These are phyloP conservation scores for Rickenella mellea DNA, from an alignment of 768 basidiomycete genomes.

Conservation along the genomic window DNA sequence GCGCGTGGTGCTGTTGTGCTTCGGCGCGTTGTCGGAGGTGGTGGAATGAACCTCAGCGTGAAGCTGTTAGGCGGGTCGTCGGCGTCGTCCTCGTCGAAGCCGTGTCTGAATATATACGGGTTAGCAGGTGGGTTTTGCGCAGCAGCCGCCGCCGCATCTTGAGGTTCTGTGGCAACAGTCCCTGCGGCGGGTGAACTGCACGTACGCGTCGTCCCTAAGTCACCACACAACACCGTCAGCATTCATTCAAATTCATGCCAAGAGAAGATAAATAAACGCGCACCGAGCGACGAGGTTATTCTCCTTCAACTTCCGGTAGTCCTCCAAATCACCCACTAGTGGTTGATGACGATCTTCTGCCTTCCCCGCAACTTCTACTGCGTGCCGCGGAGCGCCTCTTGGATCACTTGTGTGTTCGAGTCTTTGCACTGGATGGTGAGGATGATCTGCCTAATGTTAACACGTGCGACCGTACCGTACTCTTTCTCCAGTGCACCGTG, in stretches of 20 bases:
- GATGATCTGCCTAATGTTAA: constrained; percentile 96
- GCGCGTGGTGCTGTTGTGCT: too few species aligned
- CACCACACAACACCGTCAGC: constrained; percentile 9
- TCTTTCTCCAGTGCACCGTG: constrained; percentile 99
- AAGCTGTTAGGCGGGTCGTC: too few species aligned
- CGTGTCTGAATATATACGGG: too few species aligned
- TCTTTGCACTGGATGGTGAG: constrained; percentile 90
- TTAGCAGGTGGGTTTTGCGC: too few species aligned
- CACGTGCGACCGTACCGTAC: constrained; percentile 91
- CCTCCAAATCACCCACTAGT: constrained; percentile 95
- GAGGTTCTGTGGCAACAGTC: constrained; percentile 77
- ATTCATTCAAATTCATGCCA: constrained; percentile 1
- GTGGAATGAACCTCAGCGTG: too few species aligned
- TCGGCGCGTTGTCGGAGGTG: too few species aligned
- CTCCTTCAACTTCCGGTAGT: constrained; percentile 82
- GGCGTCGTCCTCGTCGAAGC: too few species aligned
- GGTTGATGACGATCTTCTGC: constrained; percentile 93
- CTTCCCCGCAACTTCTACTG: constrained; percentile 98
- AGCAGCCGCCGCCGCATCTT: constrained; percentile 71
- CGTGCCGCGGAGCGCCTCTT: constrained; percentile 94
- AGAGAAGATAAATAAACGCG: constrained; percentile 23
- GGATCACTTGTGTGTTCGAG: constrained; percentile 73
- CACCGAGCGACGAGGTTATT: constrained; percentile 85
- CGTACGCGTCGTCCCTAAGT: constrained; percentile 84
- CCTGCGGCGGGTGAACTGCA: constrained; percentile 87